Evolutionary conservation across 2,329 filamentous ascomycete species (phyloP).

Genomic region (Colletotrichum kahawae): DNA sequence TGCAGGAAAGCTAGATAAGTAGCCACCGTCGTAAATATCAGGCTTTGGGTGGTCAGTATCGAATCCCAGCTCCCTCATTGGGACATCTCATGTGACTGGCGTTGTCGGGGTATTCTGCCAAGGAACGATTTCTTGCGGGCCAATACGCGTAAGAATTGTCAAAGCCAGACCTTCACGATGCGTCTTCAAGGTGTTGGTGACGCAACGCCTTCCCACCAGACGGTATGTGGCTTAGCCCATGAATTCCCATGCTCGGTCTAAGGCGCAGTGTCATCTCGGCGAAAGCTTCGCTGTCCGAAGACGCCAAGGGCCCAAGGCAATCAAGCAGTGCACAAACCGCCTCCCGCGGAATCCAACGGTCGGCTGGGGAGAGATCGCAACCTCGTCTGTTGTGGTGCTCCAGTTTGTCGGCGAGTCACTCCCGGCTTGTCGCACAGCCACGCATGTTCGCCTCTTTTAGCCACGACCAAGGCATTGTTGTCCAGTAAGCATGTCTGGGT

Average conservation of each 20-base stretch:
- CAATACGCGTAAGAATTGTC: background rate
- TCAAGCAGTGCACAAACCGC: background rate
- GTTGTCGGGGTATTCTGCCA: background rate
- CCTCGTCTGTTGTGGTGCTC: background rate
- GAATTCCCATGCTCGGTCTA: background rate
- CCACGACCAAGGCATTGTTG: background rate
- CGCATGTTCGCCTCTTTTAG: background rate
- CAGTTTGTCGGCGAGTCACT: background rate
- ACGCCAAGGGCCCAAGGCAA: background rate
- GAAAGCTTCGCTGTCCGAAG: background rate
- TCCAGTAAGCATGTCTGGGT: background rate
- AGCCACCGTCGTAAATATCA: background rate
- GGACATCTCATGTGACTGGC: background rate
- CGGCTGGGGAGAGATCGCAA: background rate
- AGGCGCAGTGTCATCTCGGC: background rate
- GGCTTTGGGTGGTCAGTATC: background rate
- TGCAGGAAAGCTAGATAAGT: background rate
- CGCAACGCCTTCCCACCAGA: background rate
- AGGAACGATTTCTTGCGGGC: background rate
- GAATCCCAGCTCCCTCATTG: background rate
- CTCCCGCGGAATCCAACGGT: background rate
- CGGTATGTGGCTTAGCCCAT: background rate
- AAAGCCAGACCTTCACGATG: background rate
- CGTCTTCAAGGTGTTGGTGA: background rate
- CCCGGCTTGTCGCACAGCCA: slow-evolving; percentile 4